These are phyloP conservation scores for Acorus calamus DNA, from an alignment of 106 monocot species.

Conservation along the genomic window DNA sequence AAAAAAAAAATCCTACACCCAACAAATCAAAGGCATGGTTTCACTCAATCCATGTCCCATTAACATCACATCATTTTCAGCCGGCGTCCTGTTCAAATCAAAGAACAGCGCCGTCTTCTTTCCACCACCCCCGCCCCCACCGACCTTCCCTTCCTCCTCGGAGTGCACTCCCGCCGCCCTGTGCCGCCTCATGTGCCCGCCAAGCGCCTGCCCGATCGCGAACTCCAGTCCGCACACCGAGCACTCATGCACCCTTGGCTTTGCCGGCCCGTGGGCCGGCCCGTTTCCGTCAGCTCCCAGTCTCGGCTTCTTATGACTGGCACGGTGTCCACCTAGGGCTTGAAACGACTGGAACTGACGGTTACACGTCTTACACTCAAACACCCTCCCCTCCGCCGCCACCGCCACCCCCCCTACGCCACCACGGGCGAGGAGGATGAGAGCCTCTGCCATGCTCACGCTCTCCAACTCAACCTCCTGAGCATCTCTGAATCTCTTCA, in stretches of 20 bases:
- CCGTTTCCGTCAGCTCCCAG: background rate
- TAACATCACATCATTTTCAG: background rate
- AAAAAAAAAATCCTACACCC: too few species aligned
- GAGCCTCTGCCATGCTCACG: conserved; percentile 22
- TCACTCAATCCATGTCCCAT: too few species aligned
- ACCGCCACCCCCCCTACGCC: background rate
- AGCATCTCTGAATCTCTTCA: conserved; percentile 21
- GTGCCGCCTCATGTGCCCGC: conserved; percentile 14
- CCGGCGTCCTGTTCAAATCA: conserved; percentile 5
- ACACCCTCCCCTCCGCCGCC: conserved; percentile 9
- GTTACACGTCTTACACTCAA: conserved; percentile 69
- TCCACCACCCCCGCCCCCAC: background rate
- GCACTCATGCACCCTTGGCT: conserved; percentile 11
- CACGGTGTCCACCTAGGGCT: conserved; percentile 63
- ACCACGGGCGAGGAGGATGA: conserved; percentile 31
- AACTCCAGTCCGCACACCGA: conserved; percentile 11
- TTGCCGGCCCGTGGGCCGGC: background rate
- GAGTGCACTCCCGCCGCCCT: background rate
- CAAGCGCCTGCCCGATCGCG: conserved; percentile 9
- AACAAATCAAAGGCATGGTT: too few species aligned
- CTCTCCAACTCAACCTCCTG: conserved; percentile 22
- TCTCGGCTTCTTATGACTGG: conserved; percentile 42
- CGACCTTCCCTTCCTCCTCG: background rate
- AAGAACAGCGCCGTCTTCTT: conserved; percentile 1
- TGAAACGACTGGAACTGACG: conserved; percentile 63